These are phyloP conservation scores for Scutellaria minor DNA, from an alignment of 257 asterid genomes.

Conservation along the genomic window DNA sequence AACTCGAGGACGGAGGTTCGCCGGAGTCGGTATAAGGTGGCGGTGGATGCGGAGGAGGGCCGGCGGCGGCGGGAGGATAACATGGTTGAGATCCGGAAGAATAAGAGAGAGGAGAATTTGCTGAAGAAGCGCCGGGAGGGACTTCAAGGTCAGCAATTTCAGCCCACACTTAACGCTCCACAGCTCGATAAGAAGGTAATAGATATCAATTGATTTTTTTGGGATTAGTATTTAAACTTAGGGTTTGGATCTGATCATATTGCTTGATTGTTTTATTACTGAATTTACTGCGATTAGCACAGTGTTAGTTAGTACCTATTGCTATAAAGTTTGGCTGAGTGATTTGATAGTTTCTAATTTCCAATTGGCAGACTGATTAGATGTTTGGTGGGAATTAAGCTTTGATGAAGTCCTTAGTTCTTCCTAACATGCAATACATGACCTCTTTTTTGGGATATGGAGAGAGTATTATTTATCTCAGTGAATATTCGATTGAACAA, in stretches of 20 bases:
- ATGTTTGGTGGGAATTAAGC: neutral
- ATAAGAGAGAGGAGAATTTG: constrained; percentile 80
- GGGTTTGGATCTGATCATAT: constrained; percentile 45
- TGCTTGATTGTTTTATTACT: constrained; percentile 34
- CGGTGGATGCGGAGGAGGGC: constrained; percentile 96
- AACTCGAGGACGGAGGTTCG: constrained; percentile 83
- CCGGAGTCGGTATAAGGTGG: constrained; percentile 95
- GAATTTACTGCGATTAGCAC: constrained; percentile 16
- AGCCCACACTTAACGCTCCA: constrained; percentile 53
- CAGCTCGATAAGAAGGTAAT: constrained; percentile 76
- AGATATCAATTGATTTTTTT: neutral
- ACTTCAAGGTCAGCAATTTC: constrained; percentile 72
- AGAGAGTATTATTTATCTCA: too few species aligned
- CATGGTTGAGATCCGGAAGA: constrained; percentile 98
- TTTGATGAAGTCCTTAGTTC: neutral
- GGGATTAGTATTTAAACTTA: constrained; percentile 13
- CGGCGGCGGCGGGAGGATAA: constrained; percentile 91
- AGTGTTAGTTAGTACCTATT: neutral
- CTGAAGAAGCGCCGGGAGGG: constrained; percentile 96
- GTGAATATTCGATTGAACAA: too few species aligned
- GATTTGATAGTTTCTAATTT: constrained; percentile 2
- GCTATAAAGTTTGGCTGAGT: neutral
- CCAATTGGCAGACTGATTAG: neutral
- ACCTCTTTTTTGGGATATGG: too few species aligned
- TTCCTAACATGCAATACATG: neutral